Evolutionary conservation across 1,284 basidiomycete species (phyloP).

Genomic region (Cryptococcus sp.): DNA sequence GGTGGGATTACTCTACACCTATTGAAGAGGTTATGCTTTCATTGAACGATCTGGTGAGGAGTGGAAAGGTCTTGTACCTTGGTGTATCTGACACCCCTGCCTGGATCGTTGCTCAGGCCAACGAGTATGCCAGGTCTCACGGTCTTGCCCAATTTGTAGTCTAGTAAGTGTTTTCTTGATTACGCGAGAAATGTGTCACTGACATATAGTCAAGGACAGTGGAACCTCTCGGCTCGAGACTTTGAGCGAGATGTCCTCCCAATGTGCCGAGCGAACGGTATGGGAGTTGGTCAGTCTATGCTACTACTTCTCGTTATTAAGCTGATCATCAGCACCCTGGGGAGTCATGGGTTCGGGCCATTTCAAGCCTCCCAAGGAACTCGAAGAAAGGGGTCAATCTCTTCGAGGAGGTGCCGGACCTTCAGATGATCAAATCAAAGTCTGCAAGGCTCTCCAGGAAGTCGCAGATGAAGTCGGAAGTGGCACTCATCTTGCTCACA

Average conservation of each 20-base stretch:
- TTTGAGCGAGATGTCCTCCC: conserved; percentile 62
- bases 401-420: conserved; percentile 16
- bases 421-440: conserved; percentile 25
- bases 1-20: conserved; percentile 44
- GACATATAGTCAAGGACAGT: conserved; percentile 51
- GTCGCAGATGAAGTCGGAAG: conserved; percentile 50
- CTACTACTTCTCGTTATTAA: not conserved
- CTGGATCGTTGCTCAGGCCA: conserved; percentile 55
- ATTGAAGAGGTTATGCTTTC: conserved; percentile 51
- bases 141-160: conserved; percentile 56
- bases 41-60: conserved; percentile 44
- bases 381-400: conserved; percentile 33
- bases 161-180: conserved; percentile 39
- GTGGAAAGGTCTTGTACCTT: conserved; percentile 50
- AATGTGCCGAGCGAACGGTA: conserved; percentile 53
- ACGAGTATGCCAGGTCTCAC: conserved; percentile 53
- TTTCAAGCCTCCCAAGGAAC: conserved; percentile 44
- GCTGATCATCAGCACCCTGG: conserved; percentile 39
- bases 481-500: conserved; percentile 30
- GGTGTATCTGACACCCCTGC: conserved; percentile 54
- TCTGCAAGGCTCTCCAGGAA: conserved; percentile 30
- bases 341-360: conserved; percentile 48
- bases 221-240: conserved; percentile 52
- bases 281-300: conserved; percentile 42
- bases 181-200: not conserved